Evolutionary conservation across 495 filamentous ascomycete species (phyloP), one percentile per base, ranked within the genome.

Genomic region (Stereocaulon alpinum): DNA sequence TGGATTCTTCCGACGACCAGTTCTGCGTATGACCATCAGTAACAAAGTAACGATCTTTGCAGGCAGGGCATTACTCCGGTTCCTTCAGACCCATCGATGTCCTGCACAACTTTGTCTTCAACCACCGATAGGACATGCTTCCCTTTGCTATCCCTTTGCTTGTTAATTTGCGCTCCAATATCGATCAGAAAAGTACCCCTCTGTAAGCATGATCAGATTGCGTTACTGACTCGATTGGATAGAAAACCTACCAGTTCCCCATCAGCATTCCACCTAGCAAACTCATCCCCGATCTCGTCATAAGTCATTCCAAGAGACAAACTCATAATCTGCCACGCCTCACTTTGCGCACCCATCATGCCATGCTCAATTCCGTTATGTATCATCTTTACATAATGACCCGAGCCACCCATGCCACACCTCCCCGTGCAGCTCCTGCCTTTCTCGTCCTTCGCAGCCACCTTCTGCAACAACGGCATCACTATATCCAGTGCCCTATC

Each of bases 321-420:
- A 40, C 75, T 72, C 69, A 90, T 80, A 24, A 86, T 77, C 1
- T 75, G 77, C 83, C 84, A 90, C 3, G 81, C 80, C 67, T 89
- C 86, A 32, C 76, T 78, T 30, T 82, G 72, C 6, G 77, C 69
- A 29, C 76, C 77, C 63, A 84, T 72, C 82, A 88, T 86, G 18
- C 83, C 85, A 51, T 87, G 83, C 68, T 90, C 84, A 50, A 89
- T 87, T 5, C 85, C 85, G 65, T 89, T 88, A 64, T 89, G 86
- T 0, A 87, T 77, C 84, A 88, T 89, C 69, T 90, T 89, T 40
- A 88, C 83, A 64, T 83, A 88, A 55, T 60, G 40, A 1, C 85
- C 86, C 4, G 79, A 76, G 2, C 86, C 85, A 2, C 80, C 82
- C 4, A 78, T 79, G 0, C 86, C 85, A 63, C 84, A 73, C 12